Base-by-base conservation (phyloP, 768 basidiomycete genomes). In the Phaeotremella fagi region DNA sequence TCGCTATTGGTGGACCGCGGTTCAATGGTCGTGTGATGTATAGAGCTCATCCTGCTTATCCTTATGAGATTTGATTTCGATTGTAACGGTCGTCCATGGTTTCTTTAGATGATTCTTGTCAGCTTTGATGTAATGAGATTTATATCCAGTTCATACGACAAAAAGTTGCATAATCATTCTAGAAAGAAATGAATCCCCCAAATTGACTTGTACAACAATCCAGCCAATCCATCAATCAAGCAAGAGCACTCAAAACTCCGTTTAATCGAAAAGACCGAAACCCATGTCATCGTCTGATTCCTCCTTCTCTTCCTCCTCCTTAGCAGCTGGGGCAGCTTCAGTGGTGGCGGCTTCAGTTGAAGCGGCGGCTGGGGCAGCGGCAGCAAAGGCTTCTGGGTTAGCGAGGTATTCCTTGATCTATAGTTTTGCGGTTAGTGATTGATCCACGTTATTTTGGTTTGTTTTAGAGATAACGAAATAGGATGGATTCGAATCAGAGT, bases 341-440 rank as follows among this genome's bases (percentile, higher is more conserved):
- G 82, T 79, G 49, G 61, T 55, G 25, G 67, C 48, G 24, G 60
- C 55, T 42, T 58, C 62, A 26, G 54, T 47, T 45, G 80, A 77
- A 27, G 82, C 79, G 38, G 81, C 82, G 50, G 79, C 80, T 46
- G 88, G 80, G 48, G 85, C 85, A 31, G 86, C 87, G 55, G 78
- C 85, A 50, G 87, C 90, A 68, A 94, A 99, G n/a, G 92, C 94
- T 50, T 95, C 91, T 45, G 95, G 94, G 82, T 98, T 95, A 73
- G 85, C 95, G 66, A 98, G 85, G 80, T 86, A 88, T 72, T 88
- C 94, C 82, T 95, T 97, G 78, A 87, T 83, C 90, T 92, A 63
- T 20, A 25, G 25, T 47, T 25, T 2, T n/a, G n/a, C n/a, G n/a
- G n/a, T n/a, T n/a, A n/a, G n/a, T n/a, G n/a, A n/a, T n/a, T n/a